Base-by-base conservation (phyloP, 768 basidiomycete species). In the Mycena rebaudengoi region DNA sequence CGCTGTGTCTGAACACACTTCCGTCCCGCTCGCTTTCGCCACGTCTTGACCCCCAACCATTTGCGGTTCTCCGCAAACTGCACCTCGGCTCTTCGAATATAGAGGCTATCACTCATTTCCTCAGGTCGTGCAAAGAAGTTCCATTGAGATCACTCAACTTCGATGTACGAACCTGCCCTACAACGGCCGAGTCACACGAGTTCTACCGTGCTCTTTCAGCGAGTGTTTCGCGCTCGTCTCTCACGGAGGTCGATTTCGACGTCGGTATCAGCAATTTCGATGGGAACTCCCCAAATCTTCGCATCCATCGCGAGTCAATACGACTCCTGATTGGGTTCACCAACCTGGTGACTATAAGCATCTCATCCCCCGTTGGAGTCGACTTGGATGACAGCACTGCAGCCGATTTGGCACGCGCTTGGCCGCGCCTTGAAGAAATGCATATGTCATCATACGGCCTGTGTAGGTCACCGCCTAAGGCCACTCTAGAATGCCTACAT, bases 341-440 rank as follows among this genome's bases (percentile, higher is more conserved):
- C 49, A 60, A 60, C 10, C 18, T 60, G n/a, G 28, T 49, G 21
- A 33, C 21, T 8, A 25, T 60, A 12, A 14, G 32, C 28, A 50
- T 60, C 49, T 30, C 49, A 50, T 41, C 49, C 35, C 58, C 37
- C 23, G 21, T 60, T 26, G 58, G 49, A 51, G 25, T 60, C 59
- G 59, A 60, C 48, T 21, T 60, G 49, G 59, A 60, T 14, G 32
- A 60, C 25, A 20, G 1, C 37, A 37, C 41, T 12, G 33, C 23
- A 0, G 7, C 32, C 16, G 59, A 45, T 21, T 35, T 60, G 32
- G 59, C 59, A 28, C 40, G 41, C 4, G 49, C 59, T 20, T 60
- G 59, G 59, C 59, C 59, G 12, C 41, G 33, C 3, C 30, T 60
- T 33, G 50, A 33, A 29, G 18, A 35, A 35, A 21, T 60, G 28